A percentile compares a stretch with the other conserved stretches of the same genome.
phyloP scores from a whole-genome alignment of 2,329 filamentous ascomycete genomes.

The Gyromitra esculenta region DNA sequence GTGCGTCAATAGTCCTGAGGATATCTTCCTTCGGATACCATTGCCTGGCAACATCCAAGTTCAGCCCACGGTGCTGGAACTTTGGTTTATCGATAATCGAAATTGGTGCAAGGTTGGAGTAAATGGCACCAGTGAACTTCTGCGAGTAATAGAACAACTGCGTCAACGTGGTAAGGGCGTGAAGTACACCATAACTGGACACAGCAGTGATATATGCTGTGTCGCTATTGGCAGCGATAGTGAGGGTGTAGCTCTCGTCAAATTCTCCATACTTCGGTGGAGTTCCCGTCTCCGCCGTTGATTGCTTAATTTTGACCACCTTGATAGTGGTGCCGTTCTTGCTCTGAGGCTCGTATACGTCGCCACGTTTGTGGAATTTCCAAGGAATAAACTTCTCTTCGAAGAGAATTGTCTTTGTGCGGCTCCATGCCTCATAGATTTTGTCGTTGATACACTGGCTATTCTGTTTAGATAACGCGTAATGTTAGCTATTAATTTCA shows the following conservation, averaged over 20 bases:
- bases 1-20: constrained; percentile 77
- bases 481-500: not conserved
- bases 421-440: constrained; percentile 58
- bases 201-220: constrained; percentile 71
- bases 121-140: constrained; percentile 66
- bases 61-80: constrained; percentile 80
- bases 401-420: constrained; percentile 73
- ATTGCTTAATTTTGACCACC: constrained; percentile 72
- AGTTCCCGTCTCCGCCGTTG: constrained; percentile 65
- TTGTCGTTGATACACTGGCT: constrained; percentile 19
- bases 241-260: constrained; percentile 80
- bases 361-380: constrained; percentile 75
- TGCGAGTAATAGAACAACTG: constrained; percentile 82
- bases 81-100: constrained; percentile 76
- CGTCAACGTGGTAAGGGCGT: constrained; percentile 78
- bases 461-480: constrained; percentile 13
- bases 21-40: constrained; percentile 76
- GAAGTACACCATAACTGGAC: constrained; percentile 74
- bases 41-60: constrained; percentile 79
- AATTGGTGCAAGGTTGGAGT: constrained; percentile 77
- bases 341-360: constrained; percentile 71
- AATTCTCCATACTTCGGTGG: constrained; percentile 72
- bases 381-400: constrained; percentile 77
- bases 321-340: constrained; percentile 65
- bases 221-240: constrained; percentile 68